Evolutionary conservation across 2,329 filamentous ascomycete species (phyloP).

Genomic region (Trichophaea hybrida): DNA sequence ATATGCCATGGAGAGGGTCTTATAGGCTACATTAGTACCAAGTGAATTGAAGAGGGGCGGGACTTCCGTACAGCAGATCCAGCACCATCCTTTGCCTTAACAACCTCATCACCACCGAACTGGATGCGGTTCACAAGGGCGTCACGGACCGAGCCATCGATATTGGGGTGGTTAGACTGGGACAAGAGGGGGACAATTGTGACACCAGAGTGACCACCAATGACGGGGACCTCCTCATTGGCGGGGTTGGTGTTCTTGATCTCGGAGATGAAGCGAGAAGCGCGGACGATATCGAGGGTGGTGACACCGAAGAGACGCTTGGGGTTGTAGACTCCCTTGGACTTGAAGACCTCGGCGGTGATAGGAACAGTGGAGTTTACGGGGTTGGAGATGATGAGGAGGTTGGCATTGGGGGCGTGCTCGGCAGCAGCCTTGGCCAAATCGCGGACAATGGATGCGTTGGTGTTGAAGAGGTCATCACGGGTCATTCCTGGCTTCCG

Average conservation of each 20-base stretch:
- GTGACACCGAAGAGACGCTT: constrained; percentile 99
- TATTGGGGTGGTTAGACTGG: constrained; percentile 75
- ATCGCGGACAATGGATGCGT: constrained; percentile 97
- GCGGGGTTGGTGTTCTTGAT: constrained; percentile 80
- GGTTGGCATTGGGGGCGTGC: constrained; percentile 77
- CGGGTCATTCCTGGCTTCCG: constrained; percentile 99
- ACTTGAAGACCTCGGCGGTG: constrained; percentile 92
- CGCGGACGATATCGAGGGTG: constrained; percentile 95
- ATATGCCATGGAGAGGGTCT: constrained; percentile 83
- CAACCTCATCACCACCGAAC: constrained; percentile 94
- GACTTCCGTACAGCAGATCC: constrained; percentile 68
- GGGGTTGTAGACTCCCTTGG: constrained; percentile 90
- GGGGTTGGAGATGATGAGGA: constrained; percentile 96
- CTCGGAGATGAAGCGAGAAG: constrained; percentile 93
- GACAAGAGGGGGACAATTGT: constrained; percentile 97
- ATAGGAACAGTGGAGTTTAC: constrained; percentile 99
- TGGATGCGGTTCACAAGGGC: constrained; percentile 81
- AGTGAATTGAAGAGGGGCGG: not conserved
- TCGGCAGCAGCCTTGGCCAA: constrained; percentile 89
- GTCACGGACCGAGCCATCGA: constrained; percentile 58
- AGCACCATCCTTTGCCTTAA: constrained; percentile 84
- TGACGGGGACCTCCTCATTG: constrained; percentile 86
- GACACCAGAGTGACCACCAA: constrained; percentile 93
- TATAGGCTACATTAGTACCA: not conserved
- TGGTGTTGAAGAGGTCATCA: constrained; percentile 99